A percentile compares a stretch with the other conserved stretches of the same genome.
Conservation (phyloP, 2,329 filamentous ascomycete species). For the Alternaria burnsii region DNA sequence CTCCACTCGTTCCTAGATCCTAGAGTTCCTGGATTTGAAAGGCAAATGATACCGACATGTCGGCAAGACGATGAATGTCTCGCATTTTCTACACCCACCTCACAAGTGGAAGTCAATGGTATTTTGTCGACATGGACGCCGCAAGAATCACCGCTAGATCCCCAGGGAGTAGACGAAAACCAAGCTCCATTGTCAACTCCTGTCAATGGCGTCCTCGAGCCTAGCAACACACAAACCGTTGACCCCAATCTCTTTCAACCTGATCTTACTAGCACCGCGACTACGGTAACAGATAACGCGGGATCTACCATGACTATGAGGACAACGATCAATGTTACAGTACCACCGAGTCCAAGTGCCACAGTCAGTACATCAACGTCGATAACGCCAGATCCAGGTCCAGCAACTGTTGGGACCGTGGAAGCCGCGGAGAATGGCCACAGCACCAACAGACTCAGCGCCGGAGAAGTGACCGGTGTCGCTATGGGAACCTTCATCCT, state of each 20-base stretch:
- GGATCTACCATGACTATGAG: neutral
- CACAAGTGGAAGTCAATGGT: neutral
- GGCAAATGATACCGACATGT: neutral
- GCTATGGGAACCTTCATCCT: conserved; percentile 34
- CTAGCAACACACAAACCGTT: neutral
- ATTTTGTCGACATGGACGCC: neutral
- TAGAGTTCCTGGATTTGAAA: neutral
- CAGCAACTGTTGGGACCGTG: neutral
- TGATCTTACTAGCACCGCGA: neutral
- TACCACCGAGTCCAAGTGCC: neutral
- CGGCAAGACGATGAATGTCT: neutral
- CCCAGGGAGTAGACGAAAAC: neutral
- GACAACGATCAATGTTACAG: neutral
- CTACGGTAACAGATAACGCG: neutral
- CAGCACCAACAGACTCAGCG: conserved; percentile 9
- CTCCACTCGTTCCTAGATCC: no score
- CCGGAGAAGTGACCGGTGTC: conserved; percentile 33
- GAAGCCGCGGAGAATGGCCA: neutral
- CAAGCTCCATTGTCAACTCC: no score
- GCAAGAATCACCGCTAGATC: neutral
- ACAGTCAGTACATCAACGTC: neutral
- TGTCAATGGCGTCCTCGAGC: no score
- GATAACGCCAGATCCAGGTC: neutral
- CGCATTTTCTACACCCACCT: neutral
- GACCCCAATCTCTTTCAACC: neutral